These are phyloP conservation scores for Talaromyces amestolkiae DNA, from an alignment of 2,329 filamentous ascomycete species.

Conservation along the genomic window DNA sequence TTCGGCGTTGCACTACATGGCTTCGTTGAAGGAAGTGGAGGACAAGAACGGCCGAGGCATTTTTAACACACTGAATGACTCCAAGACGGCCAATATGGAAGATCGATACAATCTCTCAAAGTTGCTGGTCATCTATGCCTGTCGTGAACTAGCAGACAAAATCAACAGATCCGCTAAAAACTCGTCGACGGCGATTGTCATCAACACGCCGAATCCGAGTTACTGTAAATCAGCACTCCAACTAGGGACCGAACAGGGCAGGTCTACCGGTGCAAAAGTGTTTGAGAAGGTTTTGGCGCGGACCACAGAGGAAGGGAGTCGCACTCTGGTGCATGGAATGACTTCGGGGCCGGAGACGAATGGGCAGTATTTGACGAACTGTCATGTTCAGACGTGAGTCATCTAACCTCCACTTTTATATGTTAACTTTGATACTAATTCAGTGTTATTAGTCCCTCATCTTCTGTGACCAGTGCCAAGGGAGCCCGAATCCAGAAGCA, in stretches of 20 bases:
- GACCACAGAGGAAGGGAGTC: constrained; percentile 23
- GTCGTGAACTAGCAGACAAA: constrained; percentile 21
- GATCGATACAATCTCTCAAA: constrained; percentile 23
- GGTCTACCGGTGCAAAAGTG: neutral
- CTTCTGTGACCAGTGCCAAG: constrained; percentile 12
- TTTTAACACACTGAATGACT: constrained; percentile 21
- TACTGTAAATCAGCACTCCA: constrained; percentile 40
- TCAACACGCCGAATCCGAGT: constrained; percentile 46
- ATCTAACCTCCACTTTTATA: neutral
- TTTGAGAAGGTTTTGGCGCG: constrained; percentile 22
- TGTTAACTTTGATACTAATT: neutral
- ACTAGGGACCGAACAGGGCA: constrained; percentile 11
- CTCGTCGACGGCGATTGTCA: constrained; percentile 25
- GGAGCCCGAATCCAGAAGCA: constrained; percentile 18
- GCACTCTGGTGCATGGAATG: constrained; percentile 24
- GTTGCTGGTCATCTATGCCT: constrained; percentile 23
- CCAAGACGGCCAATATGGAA: constrained; percentile 21
- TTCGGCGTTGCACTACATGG: constrained; percentile 24
- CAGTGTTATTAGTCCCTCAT: constrained; percentile 8
- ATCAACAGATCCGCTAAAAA: neutral
- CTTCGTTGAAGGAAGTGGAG: constrained; percentile 20
- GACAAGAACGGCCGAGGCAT: constrained; percentile 14
- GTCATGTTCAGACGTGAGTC: constrained; percentile 22
- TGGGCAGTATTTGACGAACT: constrained; percentile 25
- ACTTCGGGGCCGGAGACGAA: constrained; percentile 20